phyloP scores from a whole-genome alignment of 352 stramenopile species.

The Pythium myriotylum region DNA sequence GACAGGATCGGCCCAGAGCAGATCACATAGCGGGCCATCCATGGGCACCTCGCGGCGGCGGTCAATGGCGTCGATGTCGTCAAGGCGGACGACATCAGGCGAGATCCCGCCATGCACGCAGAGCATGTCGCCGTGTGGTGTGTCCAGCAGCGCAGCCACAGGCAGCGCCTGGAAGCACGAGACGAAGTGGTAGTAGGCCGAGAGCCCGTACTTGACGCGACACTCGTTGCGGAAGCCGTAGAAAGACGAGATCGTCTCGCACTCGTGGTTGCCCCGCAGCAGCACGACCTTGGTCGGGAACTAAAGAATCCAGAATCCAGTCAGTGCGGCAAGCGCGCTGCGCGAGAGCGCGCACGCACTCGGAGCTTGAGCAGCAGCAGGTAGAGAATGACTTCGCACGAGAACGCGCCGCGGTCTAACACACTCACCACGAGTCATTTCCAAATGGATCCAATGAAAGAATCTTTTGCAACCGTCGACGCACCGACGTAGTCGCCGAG shows the following conservation, averaged over 20 bases:
- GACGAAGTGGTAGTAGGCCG: slow-evolving; percentile 80
- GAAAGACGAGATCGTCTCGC: slow-evolving; percentile 85
- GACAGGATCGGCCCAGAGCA: slow-evolving; percentile 73
- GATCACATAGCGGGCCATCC: slow-evolving; percentile 63
- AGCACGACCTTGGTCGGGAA: slow-evolving; percentile 65
- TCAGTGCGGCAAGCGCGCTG: background rate
- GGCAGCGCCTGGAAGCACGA: slow-evolving; percentile 79
- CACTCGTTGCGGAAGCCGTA: slow-evolving; percentile 86
- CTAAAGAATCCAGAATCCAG: slow-evolving; percentile 19
- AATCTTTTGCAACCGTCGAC: no score
- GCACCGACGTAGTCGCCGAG: slow-evolving; percentile 77
- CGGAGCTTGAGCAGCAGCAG: slow-evolving; percentile 64
- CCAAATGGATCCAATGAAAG: no score
- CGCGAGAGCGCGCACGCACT: background rate
- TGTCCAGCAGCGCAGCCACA: slow-evolving; percentile 56
- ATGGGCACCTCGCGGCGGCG: slow-evolving; percentile 65
- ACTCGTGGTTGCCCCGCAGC: slow-evolving; percentile 83
- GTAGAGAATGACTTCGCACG: slow-evolving; percentile 82
- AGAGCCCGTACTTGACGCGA: slow-evolving; percentile 79
- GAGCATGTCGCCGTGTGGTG: slow-evolving; percentile 51
- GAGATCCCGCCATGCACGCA: slow-evolving; percentile 79
- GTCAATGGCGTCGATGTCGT: slow-evolving; percentile 64
- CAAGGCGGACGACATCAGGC: slow-evolving; percentile 46
- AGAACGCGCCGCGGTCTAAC: slow-evolving; percentile 77
- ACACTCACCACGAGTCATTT: no score